Conservation (phyloP, 139 green algal species). For the Bryopsis sp. region DNA sequence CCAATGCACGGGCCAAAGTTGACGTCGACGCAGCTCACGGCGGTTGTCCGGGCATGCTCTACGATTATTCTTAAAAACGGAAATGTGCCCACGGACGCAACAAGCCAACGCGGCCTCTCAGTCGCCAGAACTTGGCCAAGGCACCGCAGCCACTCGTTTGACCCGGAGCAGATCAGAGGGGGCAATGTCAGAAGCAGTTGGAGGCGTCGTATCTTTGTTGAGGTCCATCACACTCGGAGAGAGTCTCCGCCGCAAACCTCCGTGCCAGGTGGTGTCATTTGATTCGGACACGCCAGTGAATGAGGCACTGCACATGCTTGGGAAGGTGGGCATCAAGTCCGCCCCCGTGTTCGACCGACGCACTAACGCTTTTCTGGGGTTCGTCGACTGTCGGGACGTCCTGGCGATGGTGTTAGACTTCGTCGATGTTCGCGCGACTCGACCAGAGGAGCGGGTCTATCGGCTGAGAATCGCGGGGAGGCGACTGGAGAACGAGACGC, state of each 20-base stretch:
- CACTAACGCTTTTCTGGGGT: constrained; percentile 20
- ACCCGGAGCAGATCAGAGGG: no score
- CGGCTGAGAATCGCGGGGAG: constrained; percentile 21
- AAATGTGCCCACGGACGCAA: no score
- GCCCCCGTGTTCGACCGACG: constrained; percentile 22
- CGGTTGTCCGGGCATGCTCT: no score
- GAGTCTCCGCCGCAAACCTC: constrained; percentile 19
- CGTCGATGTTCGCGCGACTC: constrained; percentile 21
- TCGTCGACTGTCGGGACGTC: constrained; percentile 25
- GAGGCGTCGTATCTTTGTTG: no score
- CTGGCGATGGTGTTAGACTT: constrained; percentile 17
- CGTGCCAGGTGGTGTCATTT: constrained; percentile 25
- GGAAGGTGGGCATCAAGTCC: constrained; percentile 16
- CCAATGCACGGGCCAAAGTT: no score
- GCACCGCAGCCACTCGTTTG: no score
- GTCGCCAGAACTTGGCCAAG: no score
- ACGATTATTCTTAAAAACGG: no score
- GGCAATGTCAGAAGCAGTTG: no score
- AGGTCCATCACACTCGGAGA: no score
- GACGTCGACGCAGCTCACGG: no score
- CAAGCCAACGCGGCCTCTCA: no score
- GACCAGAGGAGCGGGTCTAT: constrained; percentile 22
- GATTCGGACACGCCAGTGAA: constrained; percentile 2
- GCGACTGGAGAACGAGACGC: constrained; percentile 19
- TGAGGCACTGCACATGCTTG: constrained; percentile 22